These are phyloP conservation scores for Talaromyces ruber DNA, from an alignment of 495 filamentous ascomycete genomes.

Conservation along the genomic window DNA sequence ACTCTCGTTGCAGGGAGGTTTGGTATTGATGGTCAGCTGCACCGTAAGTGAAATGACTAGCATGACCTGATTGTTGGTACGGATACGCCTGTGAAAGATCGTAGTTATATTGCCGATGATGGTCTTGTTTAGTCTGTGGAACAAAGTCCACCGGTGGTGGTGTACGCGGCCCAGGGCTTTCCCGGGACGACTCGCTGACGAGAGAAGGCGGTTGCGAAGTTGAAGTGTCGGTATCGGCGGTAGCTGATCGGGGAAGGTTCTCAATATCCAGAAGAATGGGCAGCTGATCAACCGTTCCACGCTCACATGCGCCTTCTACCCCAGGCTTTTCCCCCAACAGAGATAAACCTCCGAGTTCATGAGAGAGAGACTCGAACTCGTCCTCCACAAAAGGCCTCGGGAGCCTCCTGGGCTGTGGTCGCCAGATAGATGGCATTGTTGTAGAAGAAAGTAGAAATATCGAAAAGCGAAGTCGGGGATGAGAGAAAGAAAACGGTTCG, in stretches of 20 bases:
- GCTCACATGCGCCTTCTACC: slow-evolving; percentile 26
- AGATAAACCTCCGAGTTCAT: slow-evolving; percentile 28
- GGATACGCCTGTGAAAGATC: neutral
- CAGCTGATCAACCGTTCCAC: slow-evolving; percentile 38
- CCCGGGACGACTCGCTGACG: slow-evolving; percentile 25
- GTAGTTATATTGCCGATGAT: neutral
- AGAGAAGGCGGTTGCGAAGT: slow-evolving; percentile 6
- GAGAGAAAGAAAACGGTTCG: neutral
- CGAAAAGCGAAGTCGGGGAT: neutral
- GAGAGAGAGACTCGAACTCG: slow-evolving; percentile 30
- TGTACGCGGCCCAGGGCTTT: slow-evolving; percentile 26
- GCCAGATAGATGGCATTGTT: slow-evolving; percentile 23
- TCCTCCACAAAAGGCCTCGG: slow-evolving; percentile 38
- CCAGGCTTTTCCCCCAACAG: slow-evolving; percentile 25
- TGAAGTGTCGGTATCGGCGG: slow-evolving; percentile 3
- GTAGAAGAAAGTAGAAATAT: neutral
- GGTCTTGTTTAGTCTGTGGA: neutral
- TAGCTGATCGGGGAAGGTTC: slow-evolving; percentile 11
- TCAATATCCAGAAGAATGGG: slow-evolving; percentile 31
- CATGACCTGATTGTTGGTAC: neutral
- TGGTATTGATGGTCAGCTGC: neutral
- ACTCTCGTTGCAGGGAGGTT: neutral
- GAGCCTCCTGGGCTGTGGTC: slow-evolving; percentile 25
- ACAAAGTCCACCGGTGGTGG: slow-evolving; percentile 12
- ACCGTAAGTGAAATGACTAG: neutral